A percentile compares a stretch with the other conserved stretches of the same genome.
phyloP scores from a whole-genome alignment of 2,329 filamentous ascomycete genomes.

The Penicillium janthinellum region DNA sequence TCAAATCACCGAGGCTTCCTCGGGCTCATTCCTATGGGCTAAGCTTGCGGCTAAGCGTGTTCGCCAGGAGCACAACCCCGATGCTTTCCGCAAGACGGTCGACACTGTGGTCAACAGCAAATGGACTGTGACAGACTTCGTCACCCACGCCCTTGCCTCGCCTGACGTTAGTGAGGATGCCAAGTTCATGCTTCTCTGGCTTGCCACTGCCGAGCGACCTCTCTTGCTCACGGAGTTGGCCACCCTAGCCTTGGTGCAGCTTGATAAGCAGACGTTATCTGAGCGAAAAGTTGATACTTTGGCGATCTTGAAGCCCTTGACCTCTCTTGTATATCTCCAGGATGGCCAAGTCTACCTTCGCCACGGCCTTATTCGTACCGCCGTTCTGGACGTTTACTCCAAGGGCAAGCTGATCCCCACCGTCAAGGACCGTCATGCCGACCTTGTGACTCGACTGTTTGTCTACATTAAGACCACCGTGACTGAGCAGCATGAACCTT shows the following conservation, averaged over 20 bases:
- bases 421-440: slow-evolving; percentile 38
- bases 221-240: slow-evolving; percentile 37
- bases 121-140: slow-evolving; percentile 35
- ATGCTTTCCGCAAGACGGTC: slow-evolving; percentile 32
- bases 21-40: slow-evolving; percentile 45
- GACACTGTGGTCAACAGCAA: slow-evolving; percentile 32
- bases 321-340: slow-evolving; percentile 37
- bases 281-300: slow-evolving; percentile 31
- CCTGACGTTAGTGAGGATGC: slow-evolving; percentile 33
- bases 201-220: slow-evolving; percentile 41
- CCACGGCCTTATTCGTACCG: slow-evolving; percentile 37
- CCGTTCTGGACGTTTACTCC: slow-evolving; percentile 33
- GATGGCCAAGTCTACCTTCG: slow-evolving; percentile 40
- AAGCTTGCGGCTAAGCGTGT: slow-evolving; percentile 39
- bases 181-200: slow-evolving; percentile 40
- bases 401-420: slow-evolving; percentile 35
- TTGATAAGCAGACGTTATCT: slow-evolving; percentile 33
- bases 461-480: slow-evolving; percentile 37
- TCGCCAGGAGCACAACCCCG: slow-evolving; percentile 28
- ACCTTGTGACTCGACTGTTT: slow-evolving; percentile 37
- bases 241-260: slow-evolving; percentile 32
- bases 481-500: slow-evolving; percentile 35
- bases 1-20: slow-evolving; percentile 36
- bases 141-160: slow-evolving; percentile 29
- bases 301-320: slow-evolving; percentile 32